Conservation (phyloP, 495 filamentous ascomycete species). For the Echria macrotheca region DNA sequence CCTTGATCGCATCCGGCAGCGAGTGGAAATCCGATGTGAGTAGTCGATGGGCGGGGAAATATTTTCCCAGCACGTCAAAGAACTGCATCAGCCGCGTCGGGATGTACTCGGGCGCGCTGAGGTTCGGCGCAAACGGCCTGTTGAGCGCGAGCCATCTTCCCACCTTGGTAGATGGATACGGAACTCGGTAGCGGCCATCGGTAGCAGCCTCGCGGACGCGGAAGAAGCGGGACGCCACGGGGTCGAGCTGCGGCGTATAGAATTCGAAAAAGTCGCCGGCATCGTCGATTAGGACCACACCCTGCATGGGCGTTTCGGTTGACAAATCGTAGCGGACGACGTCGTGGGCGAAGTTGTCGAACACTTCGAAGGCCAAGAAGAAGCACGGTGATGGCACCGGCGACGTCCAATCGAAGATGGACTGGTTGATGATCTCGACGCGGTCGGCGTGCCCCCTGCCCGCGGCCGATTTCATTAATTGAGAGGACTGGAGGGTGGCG, state of each 20-base stretch:
- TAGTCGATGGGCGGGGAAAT: conserved; percentile 85
- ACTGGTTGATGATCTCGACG: conserved; percentile 89
- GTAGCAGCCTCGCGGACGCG: conserved; percentile 64
- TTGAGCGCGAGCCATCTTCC: conserved; percentile 53
- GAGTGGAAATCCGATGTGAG: conserved; percentile 86
- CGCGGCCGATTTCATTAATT: conserved; percentile 58
- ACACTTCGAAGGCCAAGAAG: conserved; percentile 97
- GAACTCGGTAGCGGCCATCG: conserved; percentile 39
- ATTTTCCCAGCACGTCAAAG: conserved; percentile 78
- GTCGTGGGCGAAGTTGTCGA: conserved; percentile 98
- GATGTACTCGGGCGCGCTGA: conserved; percentile 82
- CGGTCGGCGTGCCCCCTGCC: conserved; percentile 70
- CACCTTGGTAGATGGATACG: conserved; percentile 52
- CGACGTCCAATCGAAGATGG: conserved; percentile 88
- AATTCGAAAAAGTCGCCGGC: conserved; percentile 92
- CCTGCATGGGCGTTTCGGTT: conserved; percentile 76
- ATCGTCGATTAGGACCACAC: conserved; percentile 75
- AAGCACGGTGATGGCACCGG: conserved; percentile 88
- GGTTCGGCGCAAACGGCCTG: conserved; percentile 65
- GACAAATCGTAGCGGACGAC: conserved; percentile 75
- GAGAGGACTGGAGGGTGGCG: conserved; percentile 68
- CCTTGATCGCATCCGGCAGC: conserved; percentile 73
- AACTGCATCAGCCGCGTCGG: conserved; percentile 94
- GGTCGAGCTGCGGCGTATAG: conserved; percentile 73
- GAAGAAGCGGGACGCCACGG: conserved; percentile 75